Evolutionary conservation across 2,329 filamentous ascomycete genomes (phyloP), one percentile per base, ranked within the genome.

Genomic region (Aspergillus tubingensis): DNA sequence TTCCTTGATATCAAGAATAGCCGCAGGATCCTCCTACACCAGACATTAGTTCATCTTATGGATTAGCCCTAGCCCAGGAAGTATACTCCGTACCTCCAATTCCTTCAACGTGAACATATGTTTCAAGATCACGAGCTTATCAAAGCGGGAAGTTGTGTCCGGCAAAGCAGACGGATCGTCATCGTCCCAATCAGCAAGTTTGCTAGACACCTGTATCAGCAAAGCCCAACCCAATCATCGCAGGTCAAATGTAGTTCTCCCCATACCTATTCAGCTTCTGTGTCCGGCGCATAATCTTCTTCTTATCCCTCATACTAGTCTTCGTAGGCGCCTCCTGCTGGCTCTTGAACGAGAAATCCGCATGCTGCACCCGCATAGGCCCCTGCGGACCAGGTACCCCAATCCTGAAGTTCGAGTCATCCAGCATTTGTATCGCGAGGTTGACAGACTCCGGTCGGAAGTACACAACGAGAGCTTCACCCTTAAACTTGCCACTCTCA

Each of bases 361-460:
- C 95, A 8, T 86, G 86, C 73, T 93, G 88, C 3, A 99, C 92
- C 54, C 83, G 85, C 82, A 97, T 96, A 61, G 83, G 87, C 25
- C 88, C 89, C 57, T 70, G 70, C 49, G 74, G 78, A 41, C 71
- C 77, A 57, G 79, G 79, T 73, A 82, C 67, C 69, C 89, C 76
- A 61, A 90, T 82, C 60, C 94, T 85, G 70, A 98, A 95, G 67
- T 92, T 87, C 4, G 84, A 79, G 57, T 81, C 78, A 48, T 82
- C 80, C 15, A 87, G 79, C 68, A 82, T 80, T 55, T 84, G 81
- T 11, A 86, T 77, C 1, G 82, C 77, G 54, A 81, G 89, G 44
- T 90, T 82, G 60, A 99, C 94, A n/a, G 91, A 96, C 72, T 96
- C 92, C 0, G 92, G 90, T 68, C 95, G 91, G 84, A 96, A 97